phyloP scores from a whole-genome alignment of 2,329 filamentous ascomycete genomes.

The Aspergillus sp. region DNA sequence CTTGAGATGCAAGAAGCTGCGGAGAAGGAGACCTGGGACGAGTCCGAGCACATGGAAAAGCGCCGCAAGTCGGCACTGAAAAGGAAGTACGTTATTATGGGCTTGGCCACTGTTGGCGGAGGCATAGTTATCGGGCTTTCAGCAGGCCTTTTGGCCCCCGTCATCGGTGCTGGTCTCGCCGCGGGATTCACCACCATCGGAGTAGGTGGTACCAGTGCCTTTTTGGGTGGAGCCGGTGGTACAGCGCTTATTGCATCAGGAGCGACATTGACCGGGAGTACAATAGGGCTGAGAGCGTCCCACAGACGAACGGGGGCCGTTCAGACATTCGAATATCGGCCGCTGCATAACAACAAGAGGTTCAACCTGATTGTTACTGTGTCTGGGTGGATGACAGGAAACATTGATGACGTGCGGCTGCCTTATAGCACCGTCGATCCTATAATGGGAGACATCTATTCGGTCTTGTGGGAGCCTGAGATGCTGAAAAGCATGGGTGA shows the following conservation, averaged over 20 bases:
- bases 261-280: slow-evolving; percentile 81
- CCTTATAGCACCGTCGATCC: slow-evolving; percentile 97
- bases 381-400: slow-evolving; percentile 98
- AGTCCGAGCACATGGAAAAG: slow-evolving; percentile 88
- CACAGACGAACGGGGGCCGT: slow-evolving; percentile 86
- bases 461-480: slow-evolving; percentile 95
- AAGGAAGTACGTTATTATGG: slow-evolving; percentile 90
- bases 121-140: slow-evolving; percentile 94
- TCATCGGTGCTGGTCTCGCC: slow-evolving; percentile 91
- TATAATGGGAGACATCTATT: slow-evolving; percentile 98
- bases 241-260: slow-evolving; percentile 92
- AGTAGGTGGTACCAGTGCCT: slow-evolving; percentile 83
- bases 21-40: slow-evolving; percentile 96
- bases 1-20: slow-evolving; percentile 96
- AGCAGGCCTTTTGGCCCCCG: slow-evolving; percentile 85
- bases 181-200: slow-evolving; percentile 96
- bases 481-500: slow-evolving; percentile 98
- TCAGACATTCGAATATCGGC: slow-evolving; percentile 94
- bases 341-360: slow-evolving; percentile 95
- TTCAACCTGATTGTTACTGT: slow-evolving; percentile 95
- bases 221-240: slow-evolving; percentile 88
- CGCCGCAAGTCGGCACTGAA: slow-evolving; percentile 81
- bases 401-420: slow-evolving; percentile 92
- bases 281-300: slow-evolving; percentile 86
- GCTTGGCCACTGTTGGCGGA: slow-evolving; percentile 91